Evolutionary conservation across 2,329 filamentous ascomycete species (phyloP).

Genomic region (Alternaria sp.): DNA sequence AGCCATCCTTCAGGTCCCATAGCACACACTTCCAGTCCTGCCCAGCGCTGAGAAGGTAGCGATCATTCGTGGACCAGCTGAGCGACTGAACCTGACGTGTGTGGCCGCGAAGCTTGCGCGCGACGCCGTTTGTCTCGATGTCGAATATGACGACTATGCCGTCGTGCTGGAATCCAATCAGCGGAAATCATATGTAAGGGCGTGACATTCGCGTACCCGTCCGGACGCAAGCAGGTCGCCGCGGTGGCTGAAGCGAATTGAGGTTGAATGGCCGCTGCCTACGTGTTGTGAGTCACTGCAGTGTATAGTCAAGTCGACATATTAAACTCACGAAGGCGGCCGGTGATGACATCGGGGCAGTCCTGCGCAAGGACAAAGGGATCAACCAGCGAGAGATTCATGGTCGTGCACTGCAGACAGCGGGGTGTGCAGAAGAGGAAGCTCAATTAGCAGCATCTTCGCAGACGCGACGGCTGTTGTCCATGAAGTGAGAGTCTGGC

Average conservation of each 20-base stretch:
- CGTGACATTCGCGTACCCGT: constrained; percentile 63
- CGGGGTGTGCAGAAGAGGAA: constrained; percentile 18
- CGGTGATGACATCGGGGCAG: constrained; percentile 88
- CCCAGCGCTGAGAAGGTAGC: constrained; percentile 89
- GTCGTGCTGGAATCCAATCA: constrained; percentile 64
- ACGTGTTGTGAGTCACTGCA: constrained; percentile 40
- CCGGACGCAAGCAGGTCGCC: constrained; percentile 96
- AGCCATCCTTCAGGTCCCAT: constrained; percentile 84
- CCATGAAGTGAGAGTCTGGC: constrained; percentile 17
- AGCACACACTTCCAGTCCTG: constrained; percentile 97
- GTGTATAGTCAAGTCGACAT: constrained; percentile 62
- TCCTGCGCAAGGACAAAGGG: constrained; percentile 78
- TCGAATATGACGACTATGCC: constrained; percentile 97
- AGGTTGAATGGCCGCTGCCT: constrained; percentile 71
- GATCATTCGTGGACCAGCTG: constrained; percentile 92
- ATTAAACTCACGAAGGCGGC: constrained; percentile 77
- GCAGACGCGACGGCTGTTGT: constrained; percentile 19
- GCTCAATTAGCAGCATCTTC: constrained; percentile 34
- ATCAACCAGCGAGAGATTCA: constrained; percentile 77
- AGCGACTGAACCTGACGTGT: constrained; percentile 92
- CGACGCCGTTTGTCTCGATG: constrained; percentile 95
- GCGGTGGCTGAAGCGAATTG: constrained; percentile 86
- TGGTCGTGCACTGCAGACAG: constrained; percentile 46
- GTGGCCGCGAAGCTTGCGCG: constrained; percentile 91
- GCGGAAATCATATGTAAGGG: constrained; percentile 24